These are phyloP conservation scores for Morella rubra DNA, from an alignment of 306 rosid species.

Conservation along the genomic window DNA sequence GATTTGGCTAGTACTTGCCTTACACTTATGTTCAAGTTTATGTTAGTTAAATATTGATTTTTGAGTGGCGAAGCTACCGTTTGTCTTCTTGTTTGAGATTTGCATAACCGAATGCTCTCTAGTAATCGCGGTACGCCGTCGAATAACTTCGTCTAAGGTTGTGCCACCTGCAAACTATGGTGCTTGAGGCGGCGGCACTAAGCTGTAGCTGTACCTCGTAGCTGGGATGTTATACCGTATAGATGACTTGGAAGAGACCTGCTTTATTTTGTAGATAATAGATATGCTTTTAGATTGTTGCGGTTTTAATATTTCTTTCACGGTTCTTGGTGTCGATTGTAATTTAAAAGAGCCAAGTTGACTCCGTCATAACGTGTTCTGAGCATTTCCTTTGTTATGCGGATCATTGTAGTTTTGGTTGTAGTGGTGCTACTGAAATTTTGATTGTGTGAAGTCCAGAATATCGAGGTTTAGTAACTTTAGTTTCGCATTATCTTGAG, in stretches of 20 bases:
- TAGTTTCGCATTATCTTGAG: not conserved
- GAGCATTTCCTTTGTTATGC: not conserved
- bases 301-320: not conserved
- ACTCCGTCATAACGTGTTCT: not conserved
- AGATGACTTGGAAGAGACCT: not conserved
- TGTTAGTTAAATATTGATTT: not conserved
- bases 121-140: not conserved
- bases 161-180: not conserved
- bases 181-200: not conserved
- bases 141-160: not conserved
- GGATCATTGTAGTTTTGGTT: not conserved
- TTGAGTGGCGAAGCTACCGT: not conserved
- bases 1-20: constrained; percentile 11
- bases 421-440: not conserved
- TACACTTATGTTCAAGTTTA: too few relatives aligned
- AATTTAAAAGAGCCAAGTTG: not conserved
- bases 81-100: not conserved
- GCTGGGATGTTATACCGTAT: too few relatives aligned
- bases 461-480: not conserved
- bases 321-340: not conserved
- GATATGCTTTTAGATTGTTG: not conserved
- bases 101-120: not conserved
- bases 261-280: not conserved
- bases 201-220: not conserved
- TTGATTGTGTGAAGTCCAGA: not conserved